Conservation (phyloP, 2,329 filamentous ascomycete genomes). For the Nothophoma quercina region DNA sequence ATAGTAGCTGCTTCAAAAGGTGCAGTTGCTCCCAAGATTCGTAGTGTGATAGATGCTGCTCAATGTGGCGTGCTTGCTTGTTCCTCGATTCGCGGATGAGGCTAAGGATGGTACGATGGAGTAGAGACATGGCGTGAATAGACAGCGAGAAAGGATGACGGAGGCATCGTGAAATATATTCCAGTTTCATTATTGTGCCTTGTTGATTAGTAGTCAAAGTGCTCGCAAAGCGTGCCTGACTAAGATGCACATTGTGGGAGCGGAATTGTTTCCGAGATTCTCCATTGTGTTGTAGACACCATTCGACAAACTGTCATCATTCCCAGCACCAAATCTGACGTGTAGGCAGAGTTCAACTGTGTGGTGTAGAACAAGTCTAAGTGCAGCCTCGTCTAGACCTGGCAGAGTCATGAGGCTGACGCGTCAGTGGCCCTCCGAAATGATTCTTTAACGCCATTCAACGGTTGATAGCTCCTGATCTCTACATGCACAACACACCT, state of each 20-base stretch:
- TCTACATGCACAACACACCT: no score
- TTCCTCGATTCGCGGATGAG: slow-evolving; percentile 24
- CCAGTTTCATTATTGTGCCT: neutral
- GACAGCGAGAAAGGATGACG: neutral
- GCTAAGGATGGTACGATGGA: slow-evolving; percentile 13
- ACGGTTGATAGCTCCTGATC: no score
- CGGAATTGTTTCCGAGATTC: no score
- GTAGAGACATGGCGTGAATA: slow-evolving; percentile 12
- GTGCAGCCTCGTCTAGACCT: no score
- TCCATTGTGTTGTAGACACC: no score
- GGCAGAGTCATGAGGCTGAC: no score
- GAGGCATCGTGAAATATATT: neutral
- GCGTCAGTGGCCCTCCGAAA: no score
- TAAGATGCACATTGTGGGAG: neutral
- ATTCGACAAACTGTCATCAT: no score
- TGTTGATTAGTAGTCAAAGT: neutral
- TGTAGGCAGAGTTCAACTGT: no score
- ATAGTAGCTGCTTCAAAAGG: slow-evolving; percentile 35
- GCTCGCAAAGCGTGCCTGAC: slow-evolving; percentile 10
- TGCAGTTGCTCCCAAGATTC: slow-evolving; percentile 25
- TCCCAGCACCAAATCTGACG: no score
- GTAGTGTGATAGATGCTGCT: slow-evolving; percentile 18
- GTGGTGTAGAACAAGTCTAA: no score
- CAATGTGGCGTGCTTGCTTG: slow-evolving; percentile 16
- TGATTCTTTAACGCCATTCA: no score